Conservation (phyloP, 176 grass and related monocot genomes). For the Elymus sibiricus region DNA sequence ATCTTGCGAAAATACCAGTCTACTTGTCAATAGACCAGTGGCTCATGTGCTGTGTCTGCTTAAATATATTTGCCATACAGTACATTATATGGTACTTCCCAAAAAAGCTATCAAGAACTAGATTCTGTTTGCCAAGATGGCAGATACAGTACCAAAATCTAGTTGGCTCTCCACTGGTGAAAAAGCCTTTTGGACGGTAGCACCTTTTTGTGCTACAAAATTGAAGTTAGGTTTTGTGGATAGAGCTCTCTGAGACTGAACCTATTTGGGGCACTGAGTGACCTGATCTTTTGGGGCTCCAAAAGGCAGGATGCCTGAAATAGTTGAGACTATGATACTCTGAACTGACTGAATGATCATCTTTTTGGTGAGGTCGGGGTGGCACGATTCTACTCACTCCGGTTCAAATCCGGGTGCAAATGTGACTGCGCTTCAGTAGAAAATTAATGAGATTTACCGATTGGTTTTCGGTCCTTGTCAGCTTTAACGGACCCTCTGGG, state of each 20-base stretch:
- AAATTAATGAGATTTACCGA: background rate
- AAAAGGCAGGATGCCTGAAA: constrained; percentile 2
- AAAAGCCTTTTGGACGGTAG: background rate
- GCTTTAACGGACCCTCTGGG: no score
- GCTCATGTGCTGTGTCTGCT: background rate
- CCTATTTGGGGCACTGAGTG: constrained; percentile 1
- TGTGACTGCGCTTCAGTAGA: background rate
- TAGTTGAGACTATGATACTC: background rate
- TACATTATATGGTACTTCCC: constrained; percentile 10
- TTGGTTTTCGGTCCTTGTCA: no score
- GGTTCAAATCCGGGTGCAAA: background rate
- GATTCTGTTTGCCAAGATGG: constrained; percentile 32
- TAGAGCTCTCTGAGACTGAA: constrained; percentile 3
- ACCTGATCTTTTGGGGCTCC: background rate
- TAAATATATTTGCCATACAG: constrained; percentile 13
- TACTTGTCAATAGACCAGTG: constrained; percentile 8
- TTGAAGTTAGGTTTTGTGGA: constrained; percentile 35
- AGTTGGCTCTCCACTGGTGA: constrained; percentile 25
- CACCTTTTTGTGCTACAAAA: background rate
- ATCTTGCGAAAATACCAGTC: background rate
- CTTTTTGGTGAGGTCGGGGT: background rate
- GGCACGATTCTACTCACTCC: background rate
- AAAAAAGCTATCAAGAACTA: constrained; percentile 16
- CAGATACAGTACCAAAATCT: background rate
- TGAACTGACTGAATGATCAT: background rate